Conservation (phyloP, 805 yeast species). For the Hanseniaspora singularis region DNA sequence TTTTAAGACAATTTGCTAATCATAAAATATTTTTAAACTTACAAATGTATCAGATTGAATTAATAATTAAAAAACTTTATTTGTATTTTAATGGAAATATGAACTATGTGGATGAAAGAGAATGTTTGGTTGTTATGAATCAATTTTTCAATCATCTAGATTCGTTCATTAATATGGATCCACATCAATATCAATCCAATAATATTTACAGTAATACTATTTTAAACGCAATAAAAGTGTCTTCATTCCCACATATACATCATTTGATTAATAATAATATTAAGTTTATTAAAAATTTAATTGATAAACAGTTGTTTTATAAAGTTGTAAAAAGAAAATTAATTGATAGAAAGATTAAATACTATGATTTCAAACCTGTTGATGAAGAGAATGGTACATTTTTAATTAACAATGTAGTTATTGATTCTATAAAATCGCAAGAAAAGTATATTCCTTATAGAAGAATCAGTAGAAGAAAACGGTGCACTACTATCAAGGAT, state of each 20-base stretch:
- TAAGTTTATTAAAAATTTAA: background rate
- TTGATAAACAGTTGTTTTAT: conserved; percentile 1
- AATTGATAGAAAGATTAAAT: background rate
- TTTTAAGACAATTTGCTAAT: background rate
- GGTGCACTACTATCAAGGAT: background rate
- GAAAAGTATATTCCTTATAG: background rate
- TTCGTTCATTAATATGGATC: conserved; percentile 5
- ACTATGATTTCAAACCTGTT: background rate
- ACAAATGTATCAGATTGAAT: conserved; percentile 7
- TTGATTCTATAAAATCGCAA: background rate
- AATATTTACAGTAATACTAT: background rate
- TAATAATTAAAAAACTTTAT: background rate
- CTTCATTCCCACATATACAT: conserved; percentile 4
- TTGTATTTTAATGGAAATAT: background rate
- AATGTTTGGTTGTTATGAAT: background rate
- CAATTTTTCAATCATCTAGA: conserved; percentile 10
- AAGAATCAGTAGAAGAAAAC: background rate
- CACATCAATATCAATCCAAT: background rate
- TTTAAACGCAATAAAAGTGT: background rate
- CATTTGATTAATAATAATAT: background rate
- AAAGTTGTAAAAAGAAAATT: conserved; percentile 4
- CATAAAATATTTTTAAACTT: background rate
- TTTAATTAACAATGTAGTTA: background rate
- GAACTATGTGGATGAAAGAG: background rate
- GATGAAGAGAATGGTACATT: background rate